Base-by-base conservation (phyloP, 495 filamentous ascomycete genomes). In the Xylaria scruposa region DNA sequence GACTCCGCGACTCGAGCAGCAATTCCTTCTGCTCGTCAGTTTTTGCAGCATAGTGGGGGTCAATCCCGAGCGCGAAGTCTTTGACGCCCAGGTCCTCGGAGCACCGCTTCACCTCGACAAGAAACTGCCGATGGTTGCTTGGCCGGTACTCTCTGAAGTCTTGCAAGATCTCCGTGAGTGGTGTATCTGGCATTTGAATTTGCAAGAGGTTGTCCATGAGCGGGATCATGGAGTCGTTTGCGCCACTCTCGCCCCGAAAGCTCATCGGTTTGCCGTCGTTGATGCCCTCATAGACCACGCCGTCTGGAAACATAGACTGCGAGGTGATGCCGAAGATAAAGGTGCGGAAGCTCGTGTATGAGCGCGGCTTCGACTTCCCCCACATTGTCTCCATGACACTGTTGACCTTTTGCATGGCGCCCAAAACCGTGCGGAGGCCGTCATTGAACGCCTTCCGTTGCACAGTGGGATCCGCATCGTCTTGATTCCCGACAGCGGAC, bases 321-420 rank as follows among this genome's bases (percentile, higher is more conserved):
- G 86, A 90, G 2, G 91, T 93, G 75, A 97, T 97, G 62, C 94
- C 94, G 74, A 97, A 97, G 81, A 97, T 97, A 82, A 97, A 97
- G 42, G 94, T 95, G 13, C 94, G 90, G 87, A 96, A 97, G 62
- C 86, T 90, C 42, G 89, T 91, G 81, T 97, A 97, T 60, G 92
- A 87, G 4, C 83, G 78, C 15, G 94, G 94, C 76, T 91, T 92
- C 64, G 91, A 93, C 76, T 93, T 91, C 46, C 83, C 84, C 94
- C 94, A 97, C 94, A 97, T 97, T 31, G 87, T 89, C 74, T 96
- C 93, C 92, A 97, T 95, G 51, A 89, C 88, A 9, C 75, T 81
- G 78, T 97, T 95, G 51, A 97, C 90, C 71, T 89, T 88, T 53
- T 83, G 83, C 84, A 97, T 87, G 5, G 91, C 84, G 0, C 76